Evolutionary conservation across 495 filamentous ascomycete species (phyloP).

Genomic region (Aspergillus sclerotiicarbonarius): DNA sequence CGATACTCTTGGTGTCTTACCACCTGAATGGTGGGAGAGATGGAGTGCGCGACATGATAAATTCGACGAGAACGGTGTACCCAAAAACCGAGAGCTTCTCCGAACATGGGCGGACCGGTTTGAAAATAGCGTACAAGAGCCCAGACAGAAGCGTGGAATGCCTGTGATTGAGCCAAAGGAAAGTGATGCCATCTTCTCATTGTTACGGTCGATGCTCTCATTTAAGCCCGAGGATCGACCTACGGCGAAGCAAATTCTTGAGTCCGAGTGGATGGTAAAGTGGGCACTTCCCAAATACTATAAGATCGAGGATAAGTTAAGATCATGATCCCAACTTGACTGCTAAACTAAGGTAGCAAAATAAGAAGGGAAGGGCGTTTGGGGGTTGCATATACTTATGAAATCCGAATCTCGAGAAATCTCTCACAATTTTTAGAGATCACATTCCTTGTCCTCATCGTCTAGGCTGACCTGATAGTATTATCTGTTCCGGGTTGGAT

Average conservation of each 20-base stretch:
- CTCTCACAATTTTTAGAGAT: too few relatives aligned
- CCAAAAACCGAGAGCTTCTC: slow-evolving; percentile 19
- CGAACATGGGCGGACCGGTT: slow-evolving; percentile 23
- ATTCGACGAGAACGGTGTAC: slow-evolving; percentile 20
- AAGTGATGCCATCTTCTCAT: slow-evolving; percentile 27
- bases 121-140: slow-evolving; percentile 23
- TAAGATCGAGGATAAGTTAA: slow-evolving; percentile 11
- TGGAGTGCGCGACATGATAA: slow-evolving; percentile 19
- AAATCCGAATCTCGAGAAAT: too few relatives aligned
- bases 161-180: slow-evolving; percentile 23
- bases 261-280: slow-evolving; percentile 39
- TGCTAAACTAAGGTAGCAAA: too few relatives aligned
- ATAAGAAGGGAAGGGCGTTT: too few relatives aligned
- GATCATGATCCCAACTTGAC: too few relatives aligned
- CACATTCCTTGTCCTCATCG: too few relatives aligned
- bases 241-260: slow-evolving; percentile 31
- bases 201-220: slow-evolving; percentile 42
- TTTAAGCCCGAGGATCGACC: slow-evolving; percentile 38
- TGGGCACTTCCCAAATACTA: slow-evolving; percentile 40
- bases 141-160: slow-evolving; percentile 15
- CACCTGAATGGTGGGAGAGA: slow-evolving; percentile 30
- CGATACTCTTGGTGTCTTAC: slow-evolving; percentile 29
- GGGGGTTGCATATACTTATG: too few relatives aligned
- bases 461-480: too few relatives aligned
- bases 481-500: too few relatives aligned